phyloP scores from a whole-genome alignment of 257 asterid genomes.

The Przewalskia tangutica region DNA sequence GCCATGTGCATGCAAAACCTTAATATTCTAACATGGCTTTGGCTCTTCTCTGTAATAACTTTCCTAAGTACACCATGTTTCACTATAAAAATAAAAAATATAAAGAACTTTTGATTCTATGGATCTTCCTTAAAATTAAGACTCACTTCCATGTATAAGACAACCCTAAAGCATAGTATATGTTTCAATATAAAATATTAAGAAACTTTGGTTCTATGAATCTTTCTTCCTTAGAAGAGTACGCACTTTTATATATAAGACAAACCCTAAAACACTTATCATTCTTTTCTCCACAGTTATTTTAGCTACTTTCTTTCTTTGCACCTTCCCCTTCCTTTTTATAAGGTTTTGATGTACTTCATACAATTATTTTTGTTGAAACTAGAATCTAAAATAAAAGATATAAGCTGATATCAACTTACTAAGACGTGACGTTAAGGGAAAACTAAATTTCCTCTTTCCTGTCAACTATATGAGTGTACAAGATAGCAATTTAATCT shows the following conservation, averaged over 20 bases:
- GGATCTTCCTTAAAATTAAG: not conserved
- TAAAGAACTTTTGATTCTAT: not conserved
- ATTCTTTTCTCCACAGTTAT: no score
- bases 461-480: not conserved
- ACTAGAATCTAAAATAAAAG: not conserved
- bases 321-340: no score
- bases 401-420: not conserved
- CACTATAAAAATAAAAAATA: not conserved
- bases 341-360: not conserved
- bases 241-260: not conserved
- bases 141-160: not conserved
- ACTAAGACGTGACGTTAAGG: not conserved
- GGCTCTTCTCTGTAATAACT: not conserved
- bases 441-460: not conserved
- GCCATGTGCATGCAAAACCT: constrained; percentile 7
- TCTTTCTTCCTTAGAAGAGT: no score
- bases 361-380: not conserved
- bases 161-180: not conserved
- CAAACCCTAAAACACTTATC: not conserved
- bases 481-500: not conserved
- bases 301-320: no score
- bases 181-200: not conserved
- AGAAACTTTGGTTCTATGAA: not conserved
- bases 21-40: not conserved
- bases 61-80: not conserved